A percentile compares a stretch with the other conserved stretches of the same genome.
These are phyloP conservation scores for Ligustrum vulgare DNA, from an alignment of 257 asterid genomes.

Conservation along the genomic window DNA sequence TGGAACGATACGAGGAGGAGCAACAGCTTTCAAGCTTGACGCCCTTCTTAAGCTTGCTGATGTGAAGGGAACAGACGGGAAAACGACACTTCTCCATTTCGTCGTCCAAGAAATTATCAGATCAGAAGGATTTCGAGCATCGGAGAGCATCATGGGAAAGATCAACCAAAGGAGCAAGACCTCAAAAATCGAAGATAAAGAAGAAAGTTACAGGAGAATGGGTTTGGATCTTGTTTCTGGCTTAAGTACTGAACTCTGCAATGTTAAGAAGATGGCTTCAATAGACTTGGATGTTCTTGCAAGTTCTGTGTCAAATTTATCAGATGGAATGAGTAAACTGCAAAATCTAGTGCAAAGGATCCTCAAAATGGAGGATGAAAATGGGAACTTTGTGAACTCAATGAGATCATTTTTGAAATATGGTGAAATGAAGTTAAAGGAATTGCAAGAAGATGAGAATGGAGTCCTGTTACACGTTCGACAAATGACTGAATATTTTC, in stretches of 20 bases:
- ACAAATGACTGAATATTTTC: conserved; percentile 86
- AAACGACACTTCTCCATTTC: conserved; percentile 83
- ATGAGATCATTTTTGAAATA: conserved; percentile 58
- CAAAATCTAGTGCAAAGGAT: conserved; percentile 40
- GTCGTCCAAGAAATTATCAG: conserved; percentile 87
- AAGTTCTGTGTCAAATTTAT: conserved; percentile 63
- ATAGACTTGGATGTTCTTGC: conserved; percentile 81
- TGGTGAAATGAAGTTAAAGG: conserved; percentile 62
- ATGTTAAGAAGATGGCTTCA: conserved; percentile 88
- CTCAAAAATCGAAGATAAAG: conserved; percentile 49
- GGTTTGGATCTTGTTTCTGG: conserved; percentile 93
- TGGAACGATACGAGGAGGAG: conserved; percentile 94
- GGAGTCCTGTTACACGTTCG: conserved; percentile 60
- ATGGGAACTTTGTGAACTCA: conserved; percentile 53
- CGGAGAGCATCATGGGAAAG: conserved; percentile 94
- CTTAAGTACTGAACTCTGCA: conserved; percentile 72
- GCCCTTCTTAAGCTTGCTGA: conserved; percentile 90
- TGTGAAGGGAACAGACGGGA: conserved; percentile 93
- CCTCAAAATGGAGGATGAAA: conserved; percentile 41
- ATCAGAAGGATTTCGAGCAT: conserved; percentile 79
- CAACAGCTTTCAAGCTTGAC: conserved; percentile 89
- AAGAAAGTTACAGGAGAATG: conserved; percentile 71
- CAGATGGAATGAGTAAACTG: conserved; percentile 49
- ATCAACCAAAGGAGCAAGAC: conserved; percentile 50
- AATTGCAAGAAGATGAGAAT: conserved; percentile 69